A percentile compares a stretch with the other conserved stretches of the same genome.
phyloP scores from a whole-genome alignment of 2,329 filamentous ascomycete species.

The Colletotrichum australisinense region DNA sequence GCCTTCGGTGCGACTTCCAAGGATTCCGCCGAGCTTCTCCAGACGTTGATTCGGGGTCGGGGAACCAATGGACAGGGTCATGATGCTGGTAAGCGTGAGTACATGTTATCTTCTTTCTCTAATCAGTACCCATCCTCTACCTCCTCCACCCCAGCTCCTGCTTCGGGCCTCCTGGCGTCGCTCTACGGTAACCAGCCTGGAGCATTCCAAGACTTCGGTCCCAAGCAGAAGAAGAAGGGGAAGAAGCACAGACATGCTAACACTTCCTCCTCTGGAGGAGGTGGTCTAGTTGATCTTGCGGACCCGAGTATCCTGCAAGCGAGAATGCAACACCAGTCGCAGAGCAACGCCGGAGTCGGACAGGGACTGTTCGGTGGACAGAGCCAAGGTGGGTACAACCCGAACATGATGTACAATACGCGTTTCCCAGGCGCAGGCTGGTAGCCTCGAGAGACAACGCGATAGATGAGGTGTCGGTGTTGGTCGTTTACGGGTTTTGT shows the following conservation, averaged over 20 bases:
- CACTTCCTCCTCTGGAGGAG: constrained; percentile 99
- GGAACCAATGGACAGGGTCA: constrained; percentile 77
- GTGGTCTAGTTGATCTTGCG: constrained; percentile 99
- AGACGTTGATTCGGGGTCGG: constrained; percentile 82
- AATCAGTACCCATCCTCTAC: constrained; percentile 86
- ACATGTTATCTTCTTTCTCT: constrained; percentile 91
- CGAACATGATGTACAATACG: constrained; percentile 81
- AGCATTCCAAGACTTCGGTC: constrained; percentile 89
- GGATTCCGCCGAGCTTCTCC: constrained; percentile 81
- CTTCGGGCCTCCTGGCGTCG: constrained; percentile 89
- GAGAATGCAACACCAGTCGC: constrained; percentile 90
- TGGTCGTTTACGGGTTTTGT: constrained; percentile 29
- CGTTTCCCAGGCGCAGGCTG: constrained; percentile 40
- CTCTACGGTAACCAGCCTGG: constrained; percentile 90
- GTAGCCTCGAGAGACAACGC: constrained; percentile 23
- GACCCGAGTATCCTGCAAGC: constrained; percentile 99
- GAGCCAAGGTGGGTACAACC: constrained; percentile 95
- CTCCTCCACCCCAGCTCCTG: constrained; percentile 86
- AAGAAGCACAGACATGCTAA: constrained; percentile 99
- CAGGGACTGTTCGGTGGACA: constrained; percentile 91
- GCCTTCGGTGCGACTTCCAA: constrained; percentile 77
- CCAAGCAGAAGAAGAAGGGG: constrained; percentile 99
- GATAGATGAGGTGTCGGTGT: constrained; percentile 28
- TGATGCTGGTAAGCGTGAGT: constrained; percentile 98
- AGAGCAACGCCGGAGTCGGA: constrained; percentile 84